These are phyloP conservation scores for Echeveria elegans DNA, from an alignment of 164 flowering plant genomes.

Conservation along the genomic window DNA sequence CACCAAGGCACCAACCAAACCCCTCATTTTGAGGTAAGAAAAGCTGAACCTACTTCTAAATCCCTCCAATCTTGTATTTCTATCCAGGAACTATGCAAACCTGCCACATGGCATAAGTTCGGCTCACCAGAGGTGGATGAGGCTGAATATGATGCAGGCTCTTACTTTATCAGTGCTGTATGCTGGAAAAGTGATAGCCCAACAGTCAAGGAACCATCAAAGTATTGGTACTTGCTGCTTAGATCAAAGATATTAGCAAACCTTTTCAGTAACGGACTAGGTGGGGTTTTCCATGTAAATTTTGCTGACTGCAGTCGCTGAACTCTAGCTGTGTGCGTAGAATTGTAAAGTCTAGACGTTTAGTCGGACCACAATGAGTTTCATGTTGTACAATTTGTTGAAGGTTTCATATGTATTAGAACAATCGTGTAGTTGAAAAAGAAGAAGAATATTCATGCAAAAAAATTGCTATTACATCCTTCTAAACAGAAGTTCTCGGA, in stretches of 20 bases:
- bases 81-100: slow-evolving; percentile 76
- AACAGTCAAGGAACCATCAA: slow-evolving; percentile 97
- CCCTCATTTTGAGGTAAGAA: background rate
- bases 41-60: background rate
- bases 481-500: too few relatives aligned
- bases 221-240: slow-evolving; percentile 78
- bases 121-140: slow-evolving; percentile 66
- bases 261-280: background rate
- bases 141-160: slow-evolving; percentile 31
- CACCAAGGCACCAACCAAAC: slow-evolving; percentile 6
- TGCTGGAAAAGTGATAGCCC: slow-evolving; percentile 94
- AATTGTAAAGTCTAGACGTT: background rate
- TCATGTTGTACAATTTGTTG: background rate
- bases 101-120: slow-evolving; percentile 79
- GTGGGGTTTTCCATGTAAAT: background rate
- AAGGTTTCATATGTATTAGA: too few relatives aligned
- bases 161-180: slow-evolving; percentile 89
- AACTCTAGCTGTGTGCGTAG: background rate
- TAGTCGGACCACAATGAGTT: background rate
- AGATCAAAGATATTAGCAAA: background rate
- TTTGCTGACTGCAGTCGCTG: background rate
- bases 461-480: too few relatives aligned
- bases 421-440: too few relatives aligned
- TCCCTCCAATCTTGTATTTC: background rate
- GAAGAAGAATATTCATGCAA: too few relatives aligned